phyloP scores from a whole-genome alignment of 1,284 basidiomycete species.

The Pterula multifida region DNA sequence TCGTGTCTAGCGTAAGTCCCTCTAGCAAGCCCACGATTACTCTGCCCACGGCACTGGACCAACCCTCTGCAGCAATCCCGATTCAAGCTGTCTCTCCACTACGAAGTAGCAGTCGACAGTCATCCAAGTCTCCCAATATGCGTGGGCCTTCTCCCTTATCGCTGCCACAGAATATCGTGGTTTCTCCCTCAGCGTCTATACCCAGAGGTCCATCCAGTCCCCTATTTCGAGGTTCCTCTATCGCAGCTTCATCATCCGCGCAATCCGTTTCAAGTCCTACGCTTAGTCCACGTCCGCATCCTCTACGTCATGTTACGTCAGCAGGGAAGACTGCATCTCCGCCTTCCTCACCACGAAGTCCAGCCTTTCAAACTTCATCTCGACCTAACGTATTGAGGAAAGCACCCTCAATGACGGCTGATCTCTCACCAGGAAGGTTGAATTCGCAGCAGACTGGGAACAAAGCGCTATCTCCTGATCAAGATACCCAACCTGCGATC shows the following conservation, averaged over 20 bases:
- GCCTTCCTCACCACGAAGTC: not conserved
- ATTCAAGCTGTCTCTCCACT: not conserved
- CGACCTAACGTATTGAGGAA: not conserved
- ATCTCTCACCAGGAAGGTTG: not conserved
- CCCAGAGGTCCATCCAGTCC: conserved; percentile 16
- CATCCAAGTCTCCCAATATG: conserved; percentile 13
- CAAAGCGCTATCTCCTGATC: not conserved
- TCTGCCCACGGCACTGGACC: not conserved
- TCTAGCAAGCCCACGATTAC: not conserved
- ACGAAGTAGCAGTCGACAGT: conserved; percentile 9
- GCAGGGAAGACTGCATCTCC: not conserved
- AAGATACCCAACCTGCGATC: not conserved
- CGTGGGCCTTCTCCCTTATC: conserved; percentile 40
- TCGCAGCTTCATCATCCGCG: not conserved
- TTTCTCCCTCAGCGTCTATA: conserved; percentile 12
- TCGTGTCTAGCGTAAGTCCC: not conserved
- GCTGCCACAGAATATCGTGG: conserved; percentile 25
- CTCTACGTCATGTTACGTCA: not conserved
- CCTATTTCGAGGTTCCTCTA: conserved; percentile 8
- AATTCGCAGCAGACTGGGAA: not conserved
- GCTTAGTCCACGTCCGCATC: not conserved
- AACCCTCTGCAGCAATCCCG: not conserved
- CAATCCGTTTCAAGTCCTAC: not conserved
- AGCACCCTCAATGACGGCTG: not conserved
- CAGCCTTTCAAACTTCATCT: not conserved